Base-by-base conservation (phyloP, 2,329 filamentous ascomycete species). In the Curvularia lunata region DNA sequence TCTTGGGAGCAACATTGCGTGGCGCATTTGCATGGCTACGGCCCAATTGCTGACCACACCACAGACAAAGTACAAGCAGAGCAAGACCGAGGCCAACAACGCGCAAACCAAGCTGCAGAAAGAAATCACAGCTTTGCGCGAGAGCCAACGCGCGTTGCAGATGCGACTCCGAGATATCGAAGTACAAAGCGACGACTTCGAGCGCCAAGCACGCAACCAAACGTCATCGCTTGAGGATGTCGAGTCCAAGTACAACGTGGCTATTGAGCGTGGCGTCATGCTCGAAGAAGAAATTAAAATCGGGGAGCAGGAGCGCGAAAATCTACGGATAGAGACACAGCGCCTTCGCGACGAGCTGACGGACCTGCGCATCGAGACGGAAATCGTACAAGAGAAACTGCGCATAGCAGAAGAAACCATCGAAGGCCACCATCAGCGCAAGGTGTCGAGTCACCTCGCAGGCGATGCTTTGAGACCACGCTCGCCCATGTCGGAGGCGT, bases 181-280 rank as follows among this genome's bases (percentile, higher is more conserved):
- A 79, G 95, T 99, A 54, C 92, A 91, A 75, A 99, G 98, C 80
- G 95, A 99, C 82, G 95, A 99, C 78, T 97, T 94, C 75, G 95
- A 99, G 81, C 88, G 92, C 65, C 94, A 98, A 80, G 94, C 95
- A 66, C 88, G 95, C 68, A 95, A 97, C 78, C 97, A 94, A 27
- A 93, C 92, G 34, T 97, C 93, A 43, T 97, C 94, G 49, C 86
- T 98, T 61, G 95, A 99, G 79, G 95, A 99, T 74, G 84, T 99
- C 77, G 95, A 99, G 79, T 94, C 91, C 62, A 99, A 98, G 78
- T 97, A 95, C 78, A 98, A 97, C 75, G 86, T 96, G 55, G 87
- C 93, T 4, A 96, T 99, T 67, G 95, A 99, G 80, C 85, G 94
- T 52, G 88, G 85, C 9, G 95, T 99, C 25, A 87, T 99, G 84